A percentile compares a stretch with the other conserved stretches of the same genome.
Conservation (phyloP, 2,329 filamentous ascomycete species). For the Aschersonia sp. region DNA sequence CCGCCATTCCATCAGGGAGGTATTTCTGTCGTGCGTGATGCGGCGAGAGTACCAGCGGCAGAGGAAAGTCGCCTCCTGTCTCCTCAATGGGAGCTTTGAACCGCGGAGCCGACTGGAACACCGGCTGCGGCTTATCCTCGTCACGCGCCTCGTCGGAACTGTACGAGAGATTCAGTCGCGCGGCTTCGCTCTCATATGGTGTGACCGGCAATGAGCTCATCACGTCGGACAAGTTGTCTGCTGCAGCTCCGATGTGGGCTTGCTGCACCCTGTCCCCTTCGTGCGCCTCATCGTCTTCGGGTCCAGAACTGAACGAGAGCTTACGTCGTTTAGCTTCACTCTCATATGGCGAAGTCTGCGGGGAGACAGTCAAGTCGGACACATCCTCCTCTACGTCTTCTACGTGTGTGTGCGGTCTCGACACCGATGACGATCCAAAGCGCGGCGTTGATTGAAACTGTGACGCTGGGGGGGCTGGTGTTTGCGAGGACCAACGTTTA, state of each 20-base stretch:
- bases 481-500: constrained; percentile 18
- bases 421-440: constrained; percentile 19
- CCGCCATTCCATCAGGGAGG: constrained; percentile 21
- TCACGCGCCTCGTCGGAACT: neutral
- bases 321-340: neutral
- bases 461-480: constrained; percentile 12
- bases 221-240: too few relatives aligned
- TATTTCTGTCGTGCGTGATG: constrained; percentile 18
- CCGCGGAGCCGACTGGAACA: constrained; percentile 22
- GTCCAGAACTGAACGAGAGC: neutral
- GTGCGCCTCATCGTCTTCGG: neutral
- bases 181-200: too few relatives aligned
- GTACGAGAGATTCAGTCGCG: neutral
- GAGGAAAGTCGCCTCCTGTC: constrained; percentile 8
- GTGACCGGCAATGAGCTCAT: too few relatives aligned
- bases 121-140: constrained; percentile 16
- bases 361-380: too few relatives aligned
- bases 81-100: constrained; percentile 18
- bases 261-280: too few relatives aligned
- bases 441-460: constrained; percentile 23
- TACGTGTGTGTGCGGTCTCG: constrained; percentile 8
- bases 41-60: constrained; percentile 20
- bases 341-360: too few relatives aligned
- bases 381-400: constrained; percentile 17
- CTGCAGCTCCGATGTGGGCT: too few relatives aligned